phyloP scores from a whole-genome alignment of 495 filamentous ascomycete genomes.

The Penicillium manginii region DNA sequence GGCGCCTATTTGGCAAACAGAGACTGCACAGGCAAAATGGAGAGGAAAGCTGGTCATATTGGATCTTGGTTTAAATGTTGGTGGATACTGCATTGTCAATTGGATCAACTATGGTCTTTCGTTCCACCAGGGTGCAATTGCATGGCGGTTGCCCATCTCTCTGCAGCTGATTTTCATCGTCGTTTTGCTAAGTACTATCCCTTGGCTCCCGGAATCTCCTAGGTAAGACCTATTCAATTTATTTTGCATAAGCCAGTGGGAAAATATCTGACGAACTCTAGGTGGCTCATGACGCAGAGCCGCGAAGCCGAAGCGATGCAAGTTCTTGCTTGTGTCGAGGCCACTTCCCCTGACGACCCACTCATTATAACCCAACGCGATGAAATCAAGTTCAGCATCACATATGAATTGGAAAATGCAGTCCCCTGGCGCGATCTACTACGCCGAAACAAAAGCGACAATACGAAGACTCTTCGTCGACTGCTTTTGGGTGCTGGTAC shows the following conservation, averaged over 20 bases:
- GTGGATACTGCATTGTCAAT: constrained; percentile 25
- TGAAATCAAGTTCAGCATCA: constrained; percentile 6
- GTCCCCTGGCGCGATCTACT: background rate
- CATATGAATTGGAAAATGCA: background rate
- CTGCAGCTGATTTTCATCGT: constrained; percentile 18
- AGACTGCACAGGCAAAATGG: constrained; percentile 56
- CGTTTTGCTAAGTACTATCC: background rate
- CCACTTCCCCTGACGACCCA: background rate
- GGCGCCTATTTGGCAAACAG: constrained; percentile 39
- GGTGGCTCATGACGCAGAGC: constrained; percentile 8
- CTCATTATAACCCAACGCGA: constrained; percentile 1
- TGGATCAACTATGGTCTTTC: constrained; percentile 31
- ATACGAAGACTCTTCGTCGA: background rate
- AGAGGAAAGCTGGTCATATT: constrained; percentile 60
- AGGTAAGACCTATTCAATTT: background rate
- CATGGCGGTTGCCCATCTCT: constrained; percentile 34
- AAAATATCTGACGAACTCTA: background rate
- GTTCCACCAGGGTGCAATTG: constrained; percentile 39
- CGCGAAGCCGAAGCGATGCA: constrained; percentile 8
- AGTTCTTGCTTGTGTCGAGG: constrained; percentile 7
- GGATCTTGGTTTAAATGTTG: constrained; percentile 60
- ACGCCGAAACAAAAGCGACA: background rate
- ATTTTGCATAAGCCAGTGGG: background rate
- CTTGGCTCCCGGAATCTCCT: constrained; percentile 3
- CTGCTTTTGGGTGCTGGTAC: background rate